Base-by-base conservation (phyloP, 352 stramenopile genomes). In the Pythium aphanidermatum region DNA sequence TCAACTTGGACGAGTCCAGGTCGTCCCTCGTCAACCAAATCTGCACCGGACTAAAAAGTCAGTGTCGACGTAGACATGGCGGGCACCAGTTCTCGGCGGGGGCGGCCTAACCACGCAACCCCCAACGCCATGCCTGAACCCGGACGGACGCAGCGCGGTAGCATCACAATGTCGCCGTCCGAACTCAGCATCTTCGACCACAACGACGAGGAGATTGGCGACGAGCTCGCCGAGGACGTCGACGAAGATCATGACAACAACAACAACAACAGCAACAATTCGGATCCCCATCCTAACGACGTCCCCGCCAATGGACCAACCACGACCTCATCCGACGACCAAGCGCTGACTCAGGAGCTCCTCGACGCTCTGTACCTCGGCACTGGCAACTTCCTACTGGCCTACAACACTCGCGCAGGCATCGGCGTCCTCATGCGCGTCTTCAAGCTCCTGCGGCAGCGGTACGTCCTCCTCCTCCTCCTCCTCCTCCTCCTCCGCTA, bases 361-460 rank as follows among this genome's bases (percentile, higher is more conserved):
- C 68, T 86, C 27, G 74, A 89, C 50, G 76, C 76, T 51, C 63
- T 89, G 25, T 71, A 77, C 19, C 55, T 89, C 1, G 80, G 80
- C 39, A 86, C 75, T 14, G 74, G 67, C 58, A 95, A 95, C 60
- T 95, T 95, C 35, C 41, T 95, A 16, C 51, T 95, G 25, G 81
- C 77, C 12, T 95, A 95, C 65, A 95, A 95, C 63, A 84, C 80
- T 20, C 83, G 83, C 48, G 80, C 79, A 1, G 81, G 80, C 38
- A 86, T 95, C 42, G 68, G 75, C 23, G 59, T 83, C 13, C 48
- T 92, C 29, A 48, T 92, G 48, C 73, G 78, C 32, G 62, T 90
- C 38, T 68, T 92, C 26, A 71, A 74, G 51, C 47, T 92, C 21
- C 53, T 89, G 35, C 66, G 75, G 29, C 70, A 70, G 30, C 68